Conservation (phyloP, 495 filamentous ascomycete species). For the Filosporella fistucella region DNA sequence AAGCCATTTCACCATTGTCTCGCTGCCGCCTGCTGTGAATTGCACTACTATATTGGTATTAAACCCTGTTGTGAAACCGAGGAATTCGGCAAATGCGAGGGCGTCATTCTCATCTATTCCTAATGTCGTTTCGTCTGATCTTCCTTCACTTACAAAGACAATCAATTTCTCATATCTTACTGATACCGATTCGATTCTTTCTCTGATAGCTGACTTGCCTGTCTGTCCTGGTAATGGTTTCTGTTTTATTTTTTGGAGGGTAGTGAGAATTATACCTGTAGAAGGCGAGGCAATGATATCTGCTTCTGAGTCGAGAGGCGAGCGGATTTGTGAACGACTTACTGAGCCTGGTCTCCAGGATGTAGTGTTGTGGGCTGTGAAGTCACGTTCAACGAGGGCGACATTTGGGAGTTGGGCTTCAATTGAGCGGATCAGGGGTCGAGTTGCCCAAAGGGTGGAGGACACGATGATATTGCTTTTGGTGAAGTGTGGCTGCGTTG, state of each 20-base stretch:
- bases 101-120: slow-evolving; percentile 40
- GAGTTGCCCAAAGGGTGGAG: slow-evolving; percentile 36
- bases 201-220: slow-evolving; percentile 43
- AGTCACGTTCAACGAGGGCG: slow-evolving; percentile 57
- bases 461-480: slow-evolving; percentile 44
- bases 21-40: slow-evolving; percentile 55
- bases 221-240: slow-evolving; percentile 59
- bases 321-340: slow-evolving; percentile 23
- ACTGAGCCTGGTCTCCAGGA: slow-evolving; percentile 28
- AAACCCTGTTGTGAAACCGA: slow-evolving; percentile 41
- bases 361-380: slow-evolving; percentile 34
- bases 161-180: slow-evolving; percentile 63
- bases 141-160: slow-evolving; percentile 61
- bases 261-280: slow-evolving; percentile 66
- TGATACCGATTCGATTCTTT: slow-evolving; percentile 51
- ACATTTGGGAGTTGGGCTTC: slow-evolving; percentile 44
- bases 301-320: slow-evolving; percentile 53
- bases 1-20: slow-evolving; percentile 54
- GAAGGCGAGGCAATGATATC: slow-evolving; percentile 71
- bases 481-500: slow-evolving; percentile 15
- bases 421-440: slow-evolving; percentile 40
- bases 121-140: slow-evolving; percentile 29
- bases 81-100: slow-evolving; percentile 49
- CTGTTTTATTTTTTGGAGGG: slow-evolving; percentile 71
- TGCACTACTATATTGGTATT: slow-evolving; percentile 36